phyloP scores from a whole-genome alignment of 768 basidiomycete species.

The Sporobolomyces roseus region DNA sequence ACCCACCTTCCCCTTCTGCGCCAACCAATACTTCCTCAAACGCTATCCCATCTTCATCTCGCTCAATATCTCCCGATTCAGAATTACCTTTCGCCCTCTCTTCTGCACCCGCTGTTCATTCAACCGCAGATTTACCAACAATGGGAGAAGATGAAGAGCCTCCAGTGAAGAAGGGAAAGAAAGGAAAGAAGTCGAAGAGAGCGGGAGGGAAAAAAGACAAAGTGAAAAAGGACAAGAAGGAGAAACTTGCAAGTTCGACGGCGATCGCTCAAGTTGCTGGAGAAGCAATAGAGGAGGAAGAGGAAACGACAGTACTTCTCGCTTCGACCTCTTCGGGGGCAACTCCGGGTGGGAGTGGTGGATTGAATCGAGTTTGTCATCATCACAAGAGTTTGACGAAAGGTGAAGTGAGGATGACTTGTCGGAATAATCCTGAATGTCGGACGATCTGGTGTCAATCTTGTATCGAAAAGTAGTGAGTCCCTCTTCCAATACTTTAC shows the following conservation, averaged over 20 bases:
- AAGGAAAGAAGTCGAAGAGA: conserved; percentile 1
- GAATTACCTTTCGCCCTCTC: not conserved
- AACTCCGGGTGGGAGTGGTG: conserved; percentile 3
- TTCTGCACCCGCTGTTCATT: not conserved
- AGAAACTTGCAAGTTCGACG: not conserved
- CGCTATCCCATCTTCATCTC: no score
- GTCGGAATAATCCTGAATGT: conserved; percentile 26
- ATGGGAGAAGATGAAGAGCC: not conserved
- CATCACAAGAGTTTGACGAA: conserved; percentile 27
- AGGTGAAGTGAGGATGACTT: conserved; percentile 23
- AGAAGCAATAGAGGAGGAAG: no score
- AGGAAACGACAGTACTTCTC: no score
- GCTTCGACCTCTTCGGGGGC: not conserved
- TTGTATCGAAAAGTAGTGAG: conserved; percentile 30
- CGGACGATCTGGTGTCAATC: conserved; percentile 27
- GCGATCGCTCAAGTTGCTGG: no score
- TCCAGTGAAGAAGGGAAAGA: not conserved
- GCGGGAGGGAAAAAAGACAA: not conserved
- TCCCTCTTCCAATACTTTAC: not conserved
- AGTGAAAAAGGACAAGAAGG: not conserved
- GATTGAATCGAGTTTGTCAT: conserved; percentile 35
- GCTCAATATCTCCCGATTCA: not conserved
- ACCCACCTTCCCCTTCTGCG: conserved; percentile 4
- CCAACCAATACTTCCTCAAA: conserved; percentile 11
- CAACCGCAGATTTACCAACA: not conserved